Percentiles rank a stretch among this genome's conserved stretches.
Conservation (phyloP, 805 yeast genomes). For the Wickerhamomyces strasburgensis region DNA sequence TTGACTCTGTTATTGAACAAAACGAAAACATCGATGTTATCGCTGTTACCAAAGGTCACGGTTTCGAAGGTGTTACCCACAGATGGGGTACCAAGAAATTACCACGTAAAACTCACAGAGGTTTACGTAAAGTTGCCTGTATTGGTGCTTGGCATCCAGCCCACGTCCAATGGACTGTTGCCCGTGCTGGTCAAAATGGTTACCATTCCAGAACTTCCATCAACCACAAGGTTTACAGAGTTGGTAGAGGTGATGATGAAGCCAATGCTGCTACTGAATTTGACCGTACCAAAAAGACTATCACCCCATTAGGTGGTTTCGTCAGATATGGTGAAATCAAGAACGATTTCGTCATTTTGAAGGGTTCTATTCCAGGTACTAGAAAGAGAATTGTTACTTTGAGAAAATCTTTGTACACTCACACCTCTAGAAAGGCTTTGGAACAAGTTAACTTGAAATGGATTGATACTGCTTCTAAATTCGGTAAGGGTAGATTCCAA, state of each 20-base stretch:
- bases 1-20: slow-evolving; percentile 95
- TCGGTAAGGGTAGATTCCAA: slow-evolving; percentile 99
- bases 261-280: slow-evolving; percentile 92
- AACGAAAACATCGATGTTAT: slow-evolving; percentile 97
- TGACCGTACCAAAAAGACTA: slow-evolving; percentile 99
- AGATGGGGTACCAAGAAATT: slow-evolving; percentile 99
- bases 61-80: slow-evolving; percentile 99
- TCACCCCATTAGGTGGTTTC: slow-evolving; percentile 99
- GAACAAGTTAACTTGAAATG: slow-evolving; percentile 97
- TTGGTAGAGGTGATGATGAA: slow-evolving; percentile 95
- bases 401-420: slow-evolving; percentile 97
- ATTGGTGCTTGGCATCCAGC: slow-evolving; percentile 99
- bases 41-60: slow-evolving; percentile 99
- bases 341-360: slow-evolving; percentile 95
- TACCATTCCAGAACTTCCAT: slow-evolving; percentile 99
- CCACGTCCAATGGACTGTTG: slow-evolving; percentile 99
- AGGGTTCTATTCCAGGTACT: slow-evolving; percentile 99
- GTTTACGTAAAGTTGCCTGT: slow-evolving; percentile 99
- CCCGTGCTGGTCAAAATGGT: slow-evolving; percentile 99
- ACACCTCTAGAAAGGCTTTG: slow-evolving; percentile 95
- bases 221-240: slow-evolving; percentile 99
- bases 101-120: slow-evolving; percentile 99
- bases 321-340: slow-evolving; percentile 98
- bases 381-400: slow-evolving; percentile 99
- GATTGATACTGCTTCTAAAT: slow-evolving; percentile 99